Evolutionary conservation across 2,329 filamentous ascomycete species (phyloP).

Genomic region (Zasmidium angulare): DNA sequence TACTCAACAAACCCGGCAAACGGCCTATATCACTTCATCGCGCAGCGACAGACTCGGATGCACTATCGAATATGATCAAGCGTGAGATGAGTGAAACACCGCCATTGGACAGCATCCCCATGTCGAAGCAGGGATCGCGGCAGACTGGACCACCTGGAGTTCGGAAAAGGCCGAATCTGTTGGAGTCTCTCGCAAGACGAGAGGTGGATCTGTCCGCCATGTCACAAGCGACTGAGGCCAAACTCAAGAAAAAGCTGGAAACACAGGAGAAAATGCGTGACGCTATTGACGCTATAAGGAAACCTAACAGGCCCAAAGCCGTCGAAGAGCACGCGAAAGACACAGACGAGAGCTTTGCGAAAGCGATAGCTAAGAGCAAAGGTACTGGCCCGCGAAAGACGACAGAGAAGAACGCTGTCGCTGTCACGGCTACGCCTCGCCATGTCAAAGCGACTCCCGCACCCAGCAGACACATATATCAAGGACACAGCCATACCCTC

Average conservation of each 20-base stretch:
- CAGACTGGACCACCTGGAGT: constrained; percentile 16
- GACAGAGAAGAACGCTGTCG: constrained; percentile 35
- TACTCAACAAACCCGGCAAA: constrained; percentile 54
- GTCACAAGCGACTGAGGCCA: constrained; percentile 55
- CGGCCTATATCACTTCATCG: constrained; percentile 64
- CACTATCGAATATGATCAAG: constrained; percentile 63
- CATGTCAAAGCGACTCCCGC: constrained; percentile 32
- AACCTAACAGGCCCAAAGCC: constrained; percentile 71
- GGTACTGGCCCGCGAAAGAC: constrained; percentile 25
- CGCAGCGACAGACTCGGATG: constrained; percentile 58
- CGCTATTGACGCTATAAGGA: constrained; percentile 71
- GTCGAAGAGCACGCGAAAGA: constrained; percentile 67
- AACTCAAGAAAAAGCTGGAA: constrained; percentile 63
- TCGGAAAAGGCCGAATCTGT: constrained; percentile 40
- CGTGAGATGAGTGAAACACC: constrained; percentile 65
- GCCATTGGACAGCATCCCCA: constrained; percentile 49
- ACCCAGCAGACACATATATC: constrained; percentile 16
- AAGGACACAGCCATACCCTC: constrained; percentile 28
- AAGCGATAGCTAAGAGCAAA: constrained; percentile 27
- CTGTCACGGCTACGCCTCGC: constrained; percentile 45
- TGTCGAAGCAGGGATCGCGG: constrained; percentile 20
- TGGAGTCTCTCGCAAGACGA: constrained; percentile 40
- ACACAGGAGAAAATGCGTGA: constrained; percentile 67
- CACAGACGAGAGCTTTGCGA: constrained; percentile 57
- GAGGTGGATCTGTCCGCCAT: constrained; percentile 57